Evolutionary conservation across 305 asterid species (phyloP), one percentile per base, ranked within the genome.

Genomic region (Stenogyne calaminthoides): DNA sequence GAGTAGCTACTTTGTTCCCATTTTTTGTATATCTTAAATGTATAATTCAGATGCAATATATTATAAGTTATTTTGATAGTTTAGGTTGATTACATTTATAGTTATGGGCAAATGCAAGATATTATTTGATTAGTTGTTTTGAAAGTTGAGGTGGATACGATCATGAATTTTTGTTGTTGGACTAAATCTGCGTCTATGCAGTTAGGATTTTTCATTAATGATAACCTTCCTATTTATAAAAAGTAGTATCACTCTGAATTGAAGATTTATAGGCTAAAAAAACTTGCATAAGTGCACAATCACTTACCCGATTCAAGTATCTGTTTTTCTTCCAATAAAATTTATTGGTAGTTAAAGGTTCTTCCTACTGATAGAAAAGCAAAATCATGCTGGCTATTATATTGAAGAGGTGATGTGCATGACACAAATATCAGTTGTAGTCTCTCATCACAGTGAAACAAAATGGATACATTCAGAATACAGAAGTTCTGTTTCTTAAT

Each of bases 401-500:
- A 77, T 67, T 67, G 52, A 72, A 14, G 62, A 63, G 54, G 42
- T 55, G 36, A 19, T 65, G 15, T 65, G 72, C 67, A 70, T 65
- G n/a, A 40, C 67, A 60, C 40, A 59, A 71, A 22, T 49, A 66
- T 20, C 56, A 66, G 20, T 40, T 37, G 9, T 19, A 58, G 39
- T 58, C 29, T 54, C 64, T 78, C 54, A 58, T 19, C 40, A 67
- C 63, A 42, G 37, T 70, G 22, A 16, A 64, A 19, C 2, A 54
- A 34, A 27, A 69, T 78, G 79, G 65, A 0, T 25, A 37, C 10
- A 15, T 42, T 55, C 27, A 15, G 19, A 34, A 72, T 6, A 36
- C 57, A 55, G 9, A 56, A 15, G 55, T 55, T 15, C 25, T 63
- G 42, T 56, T 44, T 78, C 56, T 20, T 73, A 52, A 63, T 69